A percentile compares a stretch with the other conserved stretches of the same genome.
Conservation (phyloP, 2,329 filamentous ascomycete species). For the Metarhizium guizhouense region DNA sequence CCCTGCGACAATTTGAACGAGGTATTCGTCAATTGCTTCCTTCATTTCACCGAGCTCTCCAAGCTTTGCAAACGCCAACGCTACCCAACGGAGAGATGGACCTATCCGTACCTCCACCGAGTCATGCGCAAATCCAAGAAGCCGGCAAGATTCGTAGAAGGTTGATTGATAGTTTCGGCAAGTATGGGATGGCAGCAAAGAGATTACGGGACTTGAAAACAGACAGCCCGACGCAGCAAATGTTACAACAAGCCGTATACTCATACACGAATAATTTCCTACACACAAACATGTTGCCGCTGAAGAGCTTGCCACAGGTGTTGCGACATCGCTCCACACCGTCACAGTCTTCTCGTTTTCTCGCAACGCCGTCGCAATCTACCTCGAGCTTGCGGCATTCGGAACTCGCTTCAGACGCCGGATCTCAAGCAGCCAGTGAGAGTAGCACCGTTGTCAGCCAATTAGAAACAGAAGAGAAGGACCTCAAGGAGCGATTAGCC, state of each 20-base stretch:
- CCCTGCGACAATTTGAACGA: conserved; percentile 76
- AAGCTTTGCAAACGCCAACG: conserved; percentile 54
- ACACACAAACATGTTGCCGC: conserved; percentile 81
- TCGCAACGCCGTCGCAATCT: conserved; percentile 26
- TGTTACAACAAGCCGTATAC: conserved; percentile 74
- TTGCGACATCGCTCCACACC: conserved; percentile 36
- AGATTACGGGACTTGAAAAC: conserved; percentile 73
- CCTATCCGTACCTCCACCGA: conserved; percentile 34
- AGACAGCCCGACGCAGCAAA: conserved; percentile 60
- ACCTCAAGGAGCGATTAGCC: conserved; percentile 68
- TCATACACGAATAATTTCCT: conserved; percentile 74
- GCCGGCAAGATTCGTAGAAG: conserved; percentile 85
- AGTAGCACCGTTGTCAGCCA: conserved; percentile 44
- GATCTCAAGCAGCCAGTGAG: conserved; percentile 35
- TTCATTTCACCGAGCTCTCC: conserved; percentile 70
- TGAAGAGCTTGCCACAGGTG: conserved; percentile 65
- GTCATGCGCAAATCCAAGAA: conserved; percentile 65
- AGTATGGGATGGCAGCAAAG: conserved; percentile 76
- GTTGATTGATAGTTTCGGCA: conserved; percentile 78
- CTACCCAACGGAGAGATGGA: conserved; percentile 28
- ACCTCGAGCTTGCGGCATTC: conserved; percentile 35
- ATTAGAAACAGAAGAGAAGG: conserved; percentile 76
- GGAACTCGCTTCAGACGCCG: conserved; percentile 38
- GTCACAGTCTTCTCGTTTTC: conserved; percentile 20
- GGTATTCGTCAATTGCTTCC: conserved; percentile 77